Evolutionary conservation across 148 eudicot species (phyloP).

Genomic region (Diospyros lotus): DNA sequence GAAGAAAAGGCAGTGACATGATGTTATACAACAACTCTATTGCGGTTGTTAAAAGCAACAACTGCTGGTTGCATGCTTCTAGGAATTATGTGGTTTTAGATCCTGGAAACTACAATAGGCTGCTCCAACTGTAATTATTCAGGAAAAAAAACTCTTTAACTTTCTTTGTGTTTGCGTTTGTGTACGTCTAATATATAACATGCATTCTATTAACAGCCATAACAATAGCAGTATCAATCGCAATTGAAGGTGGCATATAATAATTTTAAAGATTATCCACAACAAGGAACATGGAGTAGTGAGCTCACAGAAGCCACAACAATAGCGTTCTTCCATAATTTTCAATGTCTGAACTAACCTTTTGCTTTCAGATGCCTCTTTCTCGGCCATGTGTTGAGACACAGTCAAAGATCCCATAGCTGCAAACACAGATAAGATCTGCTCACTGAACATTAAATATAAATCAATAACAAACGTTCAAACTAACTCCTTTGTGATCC

Average conservation of each 20-base stretch:
- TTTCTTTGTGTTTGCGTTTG: background rate
- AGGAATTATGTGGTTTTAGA: background rate
- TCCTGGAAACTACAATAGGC: background rate
- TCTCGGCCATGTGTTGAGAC: slow-evolving; percentile 29
- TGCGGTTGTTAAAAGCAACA: background rate
- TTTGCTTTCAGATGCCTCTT: slow-evolving; percentile 57
- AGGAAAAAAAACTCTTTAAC: no score
- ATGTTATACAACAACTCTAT: background rate
- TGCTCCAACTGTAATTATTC: background rate
- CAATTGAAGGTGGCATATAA: no score
- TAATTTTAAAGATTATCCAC: no score
- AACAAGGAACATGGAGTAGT: no score
- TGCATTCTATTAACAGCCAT: no score
- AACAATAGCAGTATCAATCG: no score
- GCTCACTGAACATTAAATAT: background rate
- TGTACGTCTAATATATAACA: no score
- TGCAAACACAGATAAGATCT: slow-evolving; percentile 15
- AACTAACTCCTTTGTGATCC: background rate
- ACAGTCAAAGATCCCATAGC: slow-evolving; percentile 33
- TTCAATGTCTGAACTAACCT: slow-evolving; percentile 34
- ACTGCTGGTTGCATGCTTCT: background rate
- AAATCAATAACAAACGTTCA: background rate
- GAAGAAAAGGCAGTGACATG: slow-evolving; percentile 4
- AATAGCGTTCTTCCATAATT: background rate
- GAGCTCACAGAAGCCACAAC: background rate